These are phyloP conservation scores for Babesia sp. DNA, from an alignment of 169 alveolate species.

Conservation along the genomic window DNA sequence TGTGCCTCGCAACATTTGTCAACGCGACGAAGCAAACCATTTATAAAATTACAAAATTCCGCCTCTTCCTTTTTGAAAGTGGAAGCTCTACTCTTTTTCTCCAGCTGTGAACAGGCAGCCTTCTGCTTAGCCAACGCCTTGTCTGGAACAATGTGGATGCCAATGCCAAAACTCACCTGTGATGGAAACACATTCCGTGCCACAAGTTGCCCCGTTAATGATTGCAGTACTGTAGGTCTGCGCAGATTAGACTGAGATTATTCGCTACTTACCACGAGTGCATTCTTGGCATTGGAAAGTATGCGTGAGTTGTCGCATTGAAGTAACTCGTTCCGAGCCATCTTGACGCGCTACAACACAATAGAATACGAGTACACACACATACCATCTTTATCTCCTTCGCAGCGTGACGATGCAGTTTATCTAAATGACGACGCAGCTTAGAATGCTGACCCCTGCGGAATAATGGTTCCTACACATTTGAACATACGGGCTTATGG, in stretches of 20 bases:
- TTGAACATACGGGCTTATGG: slow-evolving; percentile 37
- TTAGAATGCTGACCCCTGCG: slow-evolving; percentile 45
- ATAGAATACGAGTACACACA: not conserved
- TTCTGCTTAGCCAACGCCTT: slow-evolving; percentile 31
- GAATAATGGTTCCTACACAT: not conserved
- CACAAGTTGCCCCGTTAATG: slow-evolving; percentile 27
- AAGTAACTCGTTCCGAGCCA: slow-evolving; percentile 34
- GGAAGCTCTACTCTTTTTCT: slow-evolving; percentile 11
- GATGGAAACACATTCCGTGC: slow-evolving; percentile 26
- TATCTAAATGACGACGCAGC: slow-evolving; percentile 33
- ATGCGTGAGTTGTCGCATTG: slow-evolving; percentile 24
- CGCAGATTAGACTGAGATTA: not conserved
- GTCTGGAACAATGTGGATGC: slow-evolving; percentile 1
- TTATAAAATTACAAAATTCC: slow-evolving; percentile 43
- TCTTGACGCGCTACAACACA: slow-evolving; percentile 18
- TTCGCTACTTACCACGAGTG: slow-evolving; percentile 25
- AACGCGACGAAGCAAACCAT: slow-evolving; percentile 37
- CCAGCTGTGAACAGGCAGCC: slow-evolving; percentile 17
- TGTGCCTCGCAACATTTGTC: slow-evolving; percentile 42
- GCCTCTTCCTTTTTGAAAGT: slow-evolving; percentile 39
- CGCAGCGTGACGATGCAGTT: slow-evolving; percentile 30
- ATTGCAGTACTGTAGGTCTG: slow-evolving; percentile 50
- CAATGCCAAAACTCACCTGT: slow-evolving; percentile 17
- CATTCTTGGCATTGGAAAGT: slow-evolving; percentile 31
- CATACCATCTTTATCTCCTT: slow-evolving; percentile 47